A percentile compares a stretch with the other conserved stretches of the same genome.
These are phyloP conservation scores for Saturnispora ahearnii DNA, from an alignment of 805 yeast genomes.

Conservation along the genomic window DNA sequence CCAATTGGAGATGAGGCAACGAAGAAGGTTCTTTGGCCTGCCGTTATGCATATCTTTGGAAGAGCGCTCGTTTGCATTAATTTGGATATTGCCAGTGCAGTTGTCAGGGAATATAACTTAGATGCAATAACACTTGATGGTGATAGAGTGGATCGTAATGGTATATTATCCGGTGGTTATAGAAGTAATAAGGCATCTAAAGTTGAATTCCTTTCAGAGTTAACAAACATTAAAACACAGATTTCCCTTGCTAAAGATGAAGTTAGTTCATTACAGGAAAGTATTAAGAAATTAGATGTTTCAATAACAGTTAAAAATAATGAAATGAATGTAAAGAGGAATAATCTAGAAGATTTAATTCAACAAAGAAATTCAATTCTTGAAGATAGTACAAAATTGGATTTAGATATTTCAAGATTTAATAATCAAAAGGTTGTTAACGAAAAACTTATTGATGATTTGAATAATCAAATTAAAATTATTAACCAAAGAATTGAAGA, in stretches of 20 bases:
- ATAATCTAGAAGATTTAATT: conserved; percentile 36
- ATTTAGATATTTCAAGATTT: conserved; percentile 33
- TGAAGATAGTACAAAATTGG: conserved; percentile 33
- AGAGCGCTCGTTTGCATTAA: conserved; percentile 68
- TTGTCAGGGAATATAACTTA: conserved; percentile 51
- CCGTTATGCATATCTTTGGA: conserved; percentile 75
- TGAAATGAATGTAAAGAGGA: conserved; percentile 29
- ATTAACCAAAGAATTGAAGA: conserved; percentile 33
- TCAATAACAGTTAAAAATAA: conserved; percentile 43
- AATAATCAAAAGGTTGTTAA: conserved; percentile 36
- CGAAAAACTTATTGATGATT: conserved; percentile 29
- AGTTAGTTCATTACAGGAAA: conserved; percentile 30
- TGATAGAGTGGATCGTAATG: conserved; percentile 75
- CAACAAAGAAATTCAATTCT: conserved; percentile 36
- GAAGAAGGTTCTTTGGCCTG: conserved; percentile 48
- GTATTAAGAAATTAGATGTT: conserved; percentile 39
- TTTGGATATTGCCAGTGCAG: conserved; percentile 56
- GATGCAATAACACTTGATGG: conserved; percentile 88
- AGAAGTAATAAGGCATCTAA: conserved; percentile 61
- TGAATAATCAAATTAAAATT: conserved; percentile 28
- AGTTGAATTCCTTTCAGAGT: conserved; percentile 55
- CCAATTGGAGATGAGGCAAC: conserved; percentile 29
- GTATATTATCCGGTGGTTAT: conserved; percentile 84
- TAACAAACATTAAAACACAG: conserved; percentile 44
- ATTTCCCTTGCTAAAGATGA: conserved; percentile 33